Conservation (phyloP, 2,329 filamentous ascomycete genomes). For the Esteya vermicola region DNA sequence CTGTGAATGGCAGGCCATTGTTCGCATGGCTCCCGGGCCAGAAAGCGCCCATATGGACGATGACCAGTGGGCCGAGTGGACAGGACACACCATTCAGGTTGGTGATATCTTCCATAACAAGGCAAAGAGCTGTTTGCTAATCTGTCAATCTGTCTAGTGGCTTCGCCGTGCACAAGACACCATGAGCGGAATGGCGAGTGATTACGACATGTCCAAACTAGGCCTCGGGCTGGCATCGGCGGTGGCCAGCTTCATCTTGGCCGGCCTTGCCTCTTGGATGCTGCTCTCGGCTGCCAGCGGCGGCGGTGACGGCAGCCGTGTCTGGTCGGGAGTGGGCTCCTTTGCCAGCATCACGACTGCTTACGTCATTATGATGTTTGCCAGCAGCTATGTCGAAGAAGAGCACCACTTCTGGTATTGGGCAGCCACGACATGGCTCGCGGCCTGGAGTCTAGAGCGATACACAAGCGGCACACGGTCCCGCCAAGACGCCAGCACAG, state of each 20-base stretch:
- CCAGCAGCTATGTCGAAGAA: slow-evolving; percentile 93
- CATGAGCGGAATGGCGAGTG: slow-evolving; percentile 83
- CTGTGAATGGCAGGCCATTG: slow-evolving; percentile 50
- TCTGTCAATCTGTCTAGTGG: slow-evolving; percentile 31
- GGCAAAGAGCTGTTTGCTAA: neutral
- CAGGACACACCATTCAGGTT: slow-evolving; percentile 32
- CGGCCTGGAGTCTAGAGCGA: slow-evolving; percentile 34
- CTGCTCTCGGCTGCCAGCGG: slow-evolving; percentile 9
- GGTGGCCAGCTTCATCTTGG: slow-evolving; percentile 21
- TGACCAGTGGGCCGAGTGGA: slow-evolving; percentile 13
- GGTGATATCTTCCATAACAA: neutral
- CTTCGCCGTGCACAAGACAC: slow-evolving; percentile 57
- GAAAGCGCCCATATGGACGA: slow-evolving; percentile 7
- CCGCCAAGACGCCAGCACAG: neutral
- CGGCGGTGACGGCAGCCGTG: neutral
- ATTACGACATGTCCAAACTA: slow-evolving; percentile 64
- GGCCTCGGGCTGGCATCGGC: slow-evolving; percentile 27
- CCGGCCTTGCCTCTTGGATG: slow-evolving; percentile 23
- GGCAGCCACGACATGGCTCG: slow-evolving; percentile 58
- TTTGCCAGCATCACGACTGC: slow-evolving; percentile 38
- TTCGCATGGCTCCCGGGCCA: slow-evolving; percentile 6
- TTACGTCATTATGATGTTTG: slow-evolving; percentile 90
- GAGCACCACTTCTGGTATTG: slow-evolving; percentile 99
- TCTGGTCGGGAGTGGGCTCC: slow-evolving; percentile 17
- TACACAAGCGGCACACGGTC: slow-evolving; percentile 28